phyloP scores from a whole-genome alignment of 177 flowering plant species.

The Vitis hybrid region DNA sequence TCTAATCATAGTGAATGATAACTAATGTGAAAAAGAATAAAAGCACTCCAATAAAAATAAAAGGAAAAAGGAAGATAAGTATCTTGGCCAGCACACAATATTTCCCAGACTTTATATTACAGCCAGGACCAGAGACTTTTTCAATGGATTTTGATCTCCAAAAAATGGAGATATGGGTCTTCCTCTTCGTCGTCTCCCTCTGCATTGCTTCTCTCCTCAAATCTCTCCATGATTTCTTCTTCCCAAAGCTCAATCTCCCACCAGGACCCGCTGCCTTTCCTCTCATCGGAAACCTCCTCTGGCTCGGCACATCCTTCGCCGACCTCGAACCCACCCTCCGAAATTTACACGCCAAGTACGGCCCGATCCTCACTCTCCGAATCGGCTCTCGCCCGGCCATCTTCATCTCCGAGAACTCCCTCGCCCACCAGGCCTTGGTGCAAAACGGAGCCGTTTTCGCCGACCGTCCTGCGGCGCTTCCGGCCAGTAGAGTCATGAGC shows the following conservation, averaged over 20 bases:
- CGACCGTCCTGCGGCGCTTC: slow-evolving; percentile 24
- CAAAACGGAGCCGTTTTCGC: slow-evolving; percentile 33
- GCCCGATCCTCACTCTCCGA: slow-evolving; percentile 47
- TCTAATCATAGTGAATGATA: no score
- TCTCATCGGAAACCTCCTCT: slow-evolving; percentile 31
- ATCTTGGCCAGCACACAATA: no score
- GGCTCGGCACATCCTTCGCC: slow-evolving; percentile 32
- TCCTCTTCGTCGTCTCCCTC: background rate
- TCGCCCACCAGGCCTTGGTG: slow-evolving; percentile 52
- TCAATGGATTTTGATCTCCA: no score
- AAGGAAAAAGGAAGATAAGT: no score
- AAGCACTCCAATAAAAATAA: no score
- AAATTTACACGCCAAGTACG: slow-evolving; percentile 33
- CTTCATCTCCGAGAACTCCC: slow-evolving; percentile 38
- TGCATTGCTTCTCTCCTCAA: slow-evolving; percentile 18
- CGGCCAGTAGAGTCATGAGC: background rate
- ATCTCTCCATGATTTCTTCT: slow-evolving; percentile 9
- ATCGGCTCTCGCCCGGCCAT: slow-evolving; percentile 33
- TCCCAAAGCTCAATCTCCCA: slow-evolving; percentile 28
- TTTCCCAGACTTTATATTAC: no score
- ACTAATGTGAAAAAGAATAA: no score
- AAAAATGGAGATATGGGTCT: slow-evolving; percentile 6
- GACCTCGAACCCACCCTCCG: slow-evolving; percentile 39
- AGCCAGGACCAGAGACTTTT: no score
- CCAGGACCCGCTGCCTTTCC: slow-evolving; percentile 54